Percentiles rank a stretch among this genome's conserved stretches.
Conservation (phyloP, 2,329 filamentous ascomycete genomes). For the Verticillium dahliae region DNA sequence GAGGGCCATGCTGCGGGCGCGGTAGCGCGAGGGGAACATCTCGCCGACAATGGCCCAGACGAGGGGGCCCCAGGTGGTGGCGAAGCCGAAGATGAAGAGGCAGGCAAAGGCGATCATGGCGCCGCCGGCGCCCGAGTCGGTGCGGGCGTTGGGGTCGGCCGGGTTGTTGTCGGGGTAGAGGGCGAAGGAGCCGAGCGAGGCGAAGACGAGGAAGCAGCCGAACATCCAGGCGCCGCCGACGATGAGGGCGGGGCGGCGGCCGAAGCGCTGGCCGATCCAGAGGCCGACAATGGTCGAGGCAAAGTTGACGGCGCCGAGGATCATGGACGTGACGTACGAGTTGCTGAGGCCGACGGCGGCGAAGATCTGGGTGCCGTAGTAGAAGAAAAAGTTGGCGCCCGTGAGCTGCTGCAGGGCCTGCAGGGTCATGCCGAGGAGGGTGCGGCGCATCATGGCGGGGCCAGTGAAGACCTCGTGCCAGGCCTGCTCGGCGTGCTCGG, state of each 20-base stretch:
- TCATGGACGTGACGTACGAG: conserved; percentile 62
- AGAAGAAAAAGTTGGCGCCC: conserved; percentile 63
- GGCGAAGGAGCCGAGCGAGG: conserved; percentile 40
- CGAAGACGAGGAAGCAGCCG: conserved; percentile 41
- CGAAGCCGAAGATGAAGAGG: conserved; percentile 60
- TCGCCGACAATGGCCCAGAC: conserved; percentile 61
- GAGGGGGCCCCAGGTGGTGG: conserved; percentile 44
- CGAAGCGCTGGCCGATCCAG: conserved; percentile 58
- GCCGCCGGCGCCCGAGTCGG: conserved; percentile 42
- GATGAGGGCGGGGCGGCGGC: conserved; percentile 58
- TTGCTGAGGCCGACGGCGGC: conserved; percentile 56
- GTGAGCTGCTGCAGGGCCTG: conserved; percentile 64
- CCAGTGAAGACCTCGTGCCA: conserved; percentile 60
- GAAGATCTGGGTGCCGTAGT: conserved; percentile 62
- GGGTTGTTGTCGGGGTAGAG: conserved; percentile 22
- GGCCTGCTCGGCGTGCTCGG: conserved; percentile 38
- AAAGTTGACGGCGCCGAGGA: conserved; percentile 62
- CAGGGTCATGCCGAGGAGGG: conserved; percentile 53
- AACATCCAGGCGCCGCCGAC: conserved; percentile 56
- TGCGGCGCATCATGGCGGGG: conserved; percentile 59
- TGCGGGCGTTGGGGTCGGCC: conserved; percentile 27
- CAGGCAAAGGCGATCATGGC: conserved; percentile 64
- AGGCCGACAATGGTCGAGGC: conserved; percentile 59
- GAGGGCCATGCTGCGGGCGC: conserved; percentile 47
- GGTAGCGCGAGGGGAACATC: conserved; percentile 54